Evolutionary conservation across 768 basidiomycete genomes (phyloP).

Genomic region (Mycena haematopus): DNA sequence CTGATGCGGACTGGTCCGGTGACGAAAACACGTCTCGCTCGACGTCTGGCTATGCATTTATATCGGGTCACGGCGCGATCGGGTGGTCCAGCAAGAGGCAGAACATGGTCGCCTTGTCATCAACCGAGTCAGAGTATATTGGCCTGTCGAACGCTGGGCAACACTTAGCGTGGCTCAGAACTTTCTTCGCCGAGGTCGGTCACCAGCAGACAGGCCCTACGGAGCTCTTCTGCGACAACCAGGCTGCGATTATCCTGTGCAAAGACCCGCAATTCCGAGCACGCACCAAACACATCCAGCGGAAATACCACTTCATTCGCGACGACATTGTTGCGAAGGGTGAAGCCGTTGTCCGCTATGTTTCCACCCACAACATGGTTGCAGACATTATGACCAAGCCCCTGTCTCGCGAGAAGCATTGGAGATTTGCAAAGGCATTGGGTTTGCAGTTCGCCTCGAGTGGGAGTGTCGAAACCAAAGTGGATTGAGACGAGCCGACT

Average conservation of each 20-base stretch:
- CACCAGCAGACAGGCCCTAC: neutral
- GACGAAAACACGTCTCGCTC: neutral
- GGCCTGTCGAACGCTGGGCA: slow-evolving; percentile 5
- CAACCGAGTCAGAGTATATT: slow-evolving; percentile 10
- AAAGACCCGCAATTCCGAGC: neutral
- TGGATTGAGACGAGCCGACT: too few species aligned
- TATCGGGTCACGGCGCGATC: neutral
- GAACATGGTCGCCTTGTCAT: slow-evolving; percentile 11
- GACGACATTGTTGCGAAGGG: neutral
- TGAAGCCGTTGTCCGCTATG: neutral
- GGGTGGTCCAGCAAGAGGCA: slow-evolving; percentile 8
- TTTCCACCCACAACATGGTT: neutral
- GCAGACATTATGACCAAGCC: slow-evolving; percentile 1
- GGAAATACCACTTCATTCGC: neutral
- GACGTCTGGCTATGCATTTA: slow-evolving; percentile 2
- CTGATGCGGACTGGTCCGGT: slow-evolving; percentile 6
- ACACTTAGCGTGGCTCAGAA: neutral
- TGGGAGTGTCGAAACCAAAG: too few species aligned
- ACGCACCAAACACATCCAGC: slow-evolving; percentile 1
- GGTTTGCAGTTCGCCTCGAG: too few species aligned
- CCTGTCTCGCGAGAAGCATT: too few species aligned
- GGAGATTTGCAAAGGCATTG: too few species aligned
- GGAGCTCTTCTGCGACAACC: neutral
- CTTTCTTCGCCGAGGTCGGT: neutral
- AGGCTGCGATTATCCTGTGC: neutral